Evolutionary conservation across 2,329 filamentous ascomycete species (phyloP).

Genomic region (Verticillium nonalfalfae): DNA sequence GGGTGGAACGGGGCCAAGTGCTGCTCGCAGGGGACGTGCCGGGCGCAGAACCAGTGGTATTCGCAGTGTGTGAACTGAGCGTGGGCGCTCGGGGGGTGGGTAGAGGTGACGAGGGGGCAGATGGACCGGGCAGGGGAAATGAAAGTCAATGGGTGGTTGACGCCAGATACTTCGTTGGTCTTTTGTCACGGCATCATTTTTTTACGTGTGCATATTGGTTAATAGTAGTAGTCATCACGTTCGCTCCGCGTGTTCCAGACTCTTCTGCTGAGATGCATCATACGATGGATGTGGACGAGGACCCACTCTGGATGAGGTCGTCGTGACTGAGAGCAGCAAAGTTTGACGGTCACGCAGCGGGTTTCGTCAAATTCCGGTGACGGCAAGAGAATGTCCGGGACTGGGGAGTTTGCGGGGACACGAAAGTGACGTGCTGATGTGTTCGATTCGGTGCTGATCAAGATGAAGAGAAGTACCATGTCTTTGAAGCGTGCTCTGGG

Average conservation of each 20-base stretch:
- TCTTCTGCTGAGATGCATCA: not conserved
- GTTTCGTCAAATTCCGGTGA: too few species aligned
- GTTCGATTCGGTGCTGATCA: too few species aligned
- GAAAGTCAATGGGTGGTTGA: too few species aligned
- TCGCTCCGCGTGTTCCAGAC: not conserved
- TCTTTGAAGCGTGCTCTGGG: too few species aligned
- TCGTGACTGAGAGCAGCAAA: not conserved
- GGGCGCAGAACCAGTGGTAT: conserved; percentile 12
- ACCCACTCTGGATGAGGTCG: not conserved
- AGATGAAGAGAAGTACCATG: too few species aligned
- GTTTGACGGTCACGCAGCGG: not conserved
- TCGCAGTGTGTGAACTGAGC: conserved; percentile 7
- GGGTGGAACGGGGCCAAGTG: conserved; percentile 11
- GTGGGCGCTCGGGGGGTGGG: not conserved
- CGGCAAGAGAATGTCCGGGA: too few species aligned
- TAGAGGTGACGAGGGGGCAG: not conserved
- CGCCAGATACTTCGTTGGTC: not conserved
- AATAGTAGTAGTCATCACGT: not conserved
- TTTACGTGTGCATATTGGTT: too few species aligned
- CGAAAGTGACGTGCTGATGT: too few species aligned
- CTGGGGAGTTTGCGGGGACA: too few species aligned
- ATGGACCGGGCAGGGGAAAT: too few species aligned
- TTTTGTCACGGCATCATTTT: too few species aligned
- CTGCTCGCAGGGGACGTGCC: conserved; percentile 11
- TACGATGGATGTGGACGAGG: not conserved